Conservation (phyloP, 148 eudicot genomes). For the Bassia scoparia region DNA sequence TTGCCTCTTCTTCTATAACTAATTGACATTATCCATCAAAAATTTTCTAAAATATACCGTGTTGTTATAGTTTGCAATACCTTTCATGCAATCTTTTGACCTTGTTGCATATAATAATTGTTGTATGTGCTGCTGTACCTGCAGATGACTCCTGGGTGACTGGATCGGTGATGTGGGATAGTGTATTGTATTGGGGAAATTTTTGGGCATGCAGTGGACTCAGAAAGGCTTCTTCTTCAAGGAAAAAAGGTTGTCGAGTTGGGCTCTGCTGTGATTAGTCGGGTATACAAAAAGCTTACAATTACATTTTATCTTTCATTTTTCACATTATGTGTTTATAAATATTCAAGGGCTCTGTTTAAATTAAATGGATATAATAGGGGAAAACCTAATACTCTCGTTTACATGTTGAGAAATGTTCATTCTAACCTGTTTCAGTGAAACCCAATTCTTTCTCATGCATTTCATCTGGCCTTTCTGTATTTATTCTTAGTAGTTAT, state of each 20-base stretch:
- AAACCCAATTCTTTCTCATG: too few species aligned
- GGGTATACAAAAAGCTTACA: constrained; percentile 50
- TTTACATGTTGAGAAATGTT: too few species aligned
- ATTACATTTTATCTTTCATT: neutral
- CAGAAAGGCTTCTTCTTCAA: constrained; percentile 47
- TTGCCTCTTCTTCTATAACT: too few species aligned
- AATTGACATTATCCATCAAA: too few species aligned
- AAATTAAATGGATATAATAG: neutral
- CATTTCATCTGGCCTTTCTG: too few species aligned
- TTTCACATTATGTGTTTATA: neutral
- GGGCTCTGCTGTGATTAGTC: constrained; percentile 91
- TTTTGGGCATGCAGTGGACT: constrained; percentile 85
- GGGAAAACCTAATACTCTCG: neutral
- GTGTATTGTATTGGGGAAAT: constrained; percentile 78
- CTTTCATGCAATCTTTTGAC: neutral
- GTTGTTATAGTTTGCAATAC: too few species aligned
- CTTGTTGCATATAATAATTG: neutral
- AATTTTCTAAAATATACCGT: too few species aligned
- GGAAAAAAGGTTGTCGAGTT: constrained; percentile 86
- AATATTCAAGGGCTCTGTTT: neutral
- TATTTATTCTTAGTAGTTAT: too few species aligned
- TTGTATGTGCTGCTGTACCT: constrained; percentile 5
- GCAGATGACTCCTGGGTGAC: constrained; percentile 90
- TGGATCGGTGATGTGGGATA: constrained; percentile 97
- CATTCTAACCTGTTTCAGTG: too few species aligned